These are phyloP conservation scores for Lipomyces oligophaga DNA, from an alignment of 805 yeast genomes.

Conservation along the genomic window DNA sequence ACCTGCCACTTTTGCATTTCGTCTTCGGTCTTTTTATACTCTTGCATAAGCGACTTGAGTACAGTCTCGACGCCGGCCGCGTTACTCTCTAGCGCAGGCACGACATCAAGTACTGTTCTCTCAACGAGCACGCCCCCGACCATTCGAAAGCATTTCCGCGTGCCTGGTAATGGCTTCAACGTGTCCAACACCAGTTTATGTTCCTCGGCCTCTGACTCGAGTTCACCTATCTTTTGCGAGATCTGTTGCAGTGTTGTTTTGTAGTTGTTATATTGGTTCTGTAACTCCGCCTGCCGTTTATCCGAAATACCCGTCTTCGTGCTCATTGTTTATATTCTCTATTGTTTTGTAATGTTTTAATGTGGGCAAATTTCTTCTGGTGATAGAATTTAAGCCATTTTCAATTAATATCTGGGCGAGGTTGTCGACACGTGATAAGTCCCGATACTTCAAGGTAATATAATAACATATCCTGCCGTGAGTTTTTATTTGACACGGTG, in stretches of 20 bases:
- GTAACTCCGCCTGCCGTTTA: conserved; percentile 37
- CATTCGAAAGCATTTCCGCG: conserved; percentile 85
- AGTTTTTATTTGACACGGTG: too few relatives aligned
- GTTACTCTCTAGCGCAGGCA: conserved; percentile 58
- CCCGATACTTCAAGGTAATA: too few relatives aligned
- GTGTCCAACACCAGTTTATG: conserved; percentile 58
- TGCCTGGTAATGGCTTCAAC: conserved; percentile 47
- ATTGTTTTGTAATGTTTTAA: not conserved
- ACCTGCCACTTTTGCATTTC: conserved; percentile 49
- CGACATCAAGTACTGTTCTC: conserved; percentile 72
- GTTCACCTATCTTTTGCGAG: conserved; percentile 40
- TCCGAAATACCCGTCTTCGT: not conserved
- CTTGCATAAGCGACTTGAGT: conserved; percentile 40
- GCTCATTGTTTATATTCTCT: not conserved
- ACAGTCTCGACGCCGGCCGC: conserved; percentile 44
- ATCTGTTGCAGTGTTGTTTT: conserved; percentile 39
- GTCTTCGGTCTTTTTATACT: conserved; percentile 42
- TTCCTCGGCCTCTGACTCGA: conserved; percentile 43
- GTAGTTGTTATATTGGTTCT: conserved; percentile 42
- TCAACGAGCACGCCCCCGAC: conserved; percentile 89
- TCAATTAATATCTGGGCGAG: too few relatives aligned
- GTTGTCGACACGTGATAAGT: too few relatives aligned
- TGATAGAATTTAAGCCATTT: too few relatives aligned
- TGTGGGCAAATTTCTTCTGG: not conserved
- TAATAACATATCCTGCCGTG: too few relatives aligned